A percentile compares a stretch with the other conserved stretches of the same genome.
These are phyloP conservation scores for Sparassis latifolia DNA, from an alignment of 1,284 basidiomycete genomes.

Conservation along the genomic window DNA sequence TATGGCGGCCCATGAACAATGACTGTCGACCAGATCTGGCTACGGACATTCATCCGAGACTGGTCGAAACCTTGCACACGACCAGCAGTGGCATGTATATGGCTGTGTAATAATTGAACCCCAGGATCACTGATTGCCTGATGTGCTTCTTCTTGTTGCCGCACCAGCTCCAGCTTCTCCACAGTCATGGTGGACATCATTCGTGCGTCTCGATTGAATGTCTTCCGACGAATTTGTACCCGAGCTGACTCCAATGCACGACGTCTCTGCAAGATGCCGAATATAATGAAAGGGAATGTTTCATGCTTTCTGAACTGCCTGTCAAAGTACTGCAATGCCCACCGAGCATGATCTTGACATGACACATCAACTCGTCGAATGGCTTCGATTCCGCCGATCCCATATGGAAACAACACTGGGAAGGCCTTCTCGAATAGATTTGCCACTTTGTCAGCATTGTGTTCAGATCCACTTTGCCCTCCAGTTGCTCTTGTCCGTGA, in stretches of 20 bases:
- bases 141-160: slow-evolving; percentile 8
- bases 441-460: not conserved
- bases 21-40: slow-evolving; percentile 10
- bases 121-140: slow-evolving; percentile 9
- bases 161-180: slow-evolving; percentile 9
- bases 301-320: slow-evolving; percentile 24
- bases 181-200: slow-evolving; percentile 8
- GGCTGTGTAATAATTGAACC: slow-evolving; percentile 5
- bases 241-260: slow-evolving; percentile 12
- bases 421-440: slow-evolving; percentile 26
- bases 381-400: slow-evolving; percentile 29
- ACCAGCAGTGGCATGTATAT: slow-evolving; percentile 9
- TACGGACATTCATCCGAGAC: slow-evolving; percentile 4
- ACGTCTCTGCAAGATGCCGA: slow-evolving; percentile 27
- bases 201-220: slow-evolving; percentile 8
- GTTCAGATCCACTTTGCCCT: slow-evolving; percentile 3
- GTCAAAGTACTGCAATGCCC: slow-evolving; percentile 31
- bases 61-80: slow-evolving; percentile 7
- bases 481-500: not conserved
- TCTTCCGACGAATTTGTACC: slow-evolving; percentile 9
- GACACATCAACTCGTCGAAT: slow-evolving; percentile 13
- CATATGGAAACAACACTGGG: slow-evolving; percentile 35
- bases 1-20: slow-evolving; percentile 8
- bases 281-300: slow-evolving; percentile 28
- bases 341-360: slow-evolving; percentile 28